phyloP scores from a whole-genome alignment of 495 filamentous ascomycete species.

The Lineolata rhizophorae region DNA sequence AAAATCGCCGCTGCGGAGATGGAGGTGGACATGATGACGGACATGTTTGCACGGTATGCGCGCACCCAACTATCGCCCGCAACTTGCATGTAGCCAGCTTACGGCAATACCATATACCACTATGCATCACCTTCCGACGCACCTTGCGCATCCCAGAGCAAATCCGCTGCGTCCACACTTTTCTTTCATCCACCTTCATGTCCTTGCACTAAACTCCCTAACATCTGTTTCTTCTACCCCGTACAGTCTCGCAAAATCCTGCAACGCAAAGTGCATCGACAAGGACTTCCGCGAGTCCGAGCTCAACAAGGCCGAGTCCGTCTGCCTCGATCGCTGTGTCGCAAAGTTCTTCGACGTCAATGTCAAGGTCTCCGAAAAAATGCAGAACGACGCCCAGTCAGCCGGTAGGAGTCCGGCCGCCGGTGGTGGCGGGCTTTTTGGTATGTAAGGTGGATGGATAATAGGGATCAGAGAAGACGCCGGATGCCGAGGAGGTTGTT shows the following conservation, averaged over 20 bases:
- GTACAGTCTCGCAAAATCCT: conserved; percentile 59
- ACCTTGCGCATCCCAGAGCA: too few relatives aligned
- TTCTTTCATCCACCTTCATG: too few relatives aligned
- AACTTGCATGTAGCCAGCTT: conserved; percentile 1
- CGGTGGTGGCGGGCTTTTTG: conserved; percentile 24
- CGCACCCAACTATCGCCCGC: conserved; percentile 1
- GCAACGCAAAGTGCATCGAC: conserved; percentile 81
- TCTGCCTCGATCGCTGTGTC: conserved; percentile 91
- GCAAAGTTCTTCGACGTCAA: conserved; percentile 96
- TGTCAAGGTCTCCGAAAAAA: conserved; percentile 74
- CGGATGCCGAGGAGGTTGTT: too few relatives aligned
- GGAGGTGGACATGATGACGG: conserved; percentile 81
- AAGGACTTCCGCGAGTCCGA: conserved; percentile 80
- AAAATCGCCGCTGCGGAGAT: conserved; percentile 89
- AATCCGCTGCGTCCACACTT: too few relatives aligned
- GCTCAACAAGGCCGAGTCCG: conserved; percentile 93
- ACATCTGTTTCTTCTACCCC: not conserved
- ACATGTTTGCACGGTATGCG: conserved; percentile 92
- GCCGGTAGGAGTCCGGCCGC: conserved; percentile 24
- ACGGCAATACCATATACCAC: too few relatives aligned
- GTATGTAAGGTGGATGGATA: conserved; percentile 31
- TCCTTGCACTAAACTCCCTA: not conserved
- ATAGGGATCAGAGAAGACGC: too few relatives aligned
- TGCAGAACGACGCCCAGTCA: conserved; percentile 49
- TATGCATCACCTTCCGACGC: too few relatives aligned